These are phyloP conservation scores for Cyphellophora attinorum DNA, from an alignment of 2,329 filamentous ascomycete species.

Conservation along the genomic window DNA sequence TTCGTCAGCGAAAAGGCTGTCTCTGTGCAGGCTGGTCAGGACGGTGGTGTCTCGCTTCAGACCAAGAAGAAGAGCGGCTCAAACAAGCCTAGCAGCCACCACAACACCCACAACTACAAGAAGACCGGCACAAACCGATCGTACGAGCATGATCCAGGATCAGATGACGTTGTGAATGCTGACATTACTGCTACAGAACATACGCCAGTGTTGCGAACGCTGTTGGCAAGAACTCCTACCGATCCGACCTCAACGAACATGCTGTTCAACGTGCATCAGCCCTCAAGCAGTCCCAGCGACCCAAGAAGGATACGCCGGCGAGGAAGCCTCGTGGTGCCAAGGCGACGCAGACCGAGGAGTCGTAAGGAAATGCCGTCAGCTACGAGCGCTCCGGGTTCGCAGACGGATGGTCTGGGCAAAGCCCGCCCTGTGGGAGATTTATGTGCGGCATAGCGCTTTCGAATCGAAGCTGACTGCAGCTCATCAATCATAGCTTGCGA, in stretches of 20 bases:
- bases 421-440: no score
- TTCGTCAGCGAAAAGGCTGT: slow-evolving; percentile 93
- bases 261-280: slow-evolving; percentile 83
- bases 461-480: no score
- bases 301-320: slow-evolving; percentile 65
- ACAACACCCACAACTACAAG: slow-evolving; percentile 59
- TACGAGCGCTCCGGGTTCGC: no score
- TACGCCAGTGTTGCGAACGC: slow-evolving; percentile 80
- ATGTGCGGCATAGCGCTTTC: no score
- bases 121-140: slow-evolving; percentile 68
- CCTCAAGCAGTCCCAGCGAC: slow-evolving; percentile 68
- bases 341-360: slow-evolving; percentile 59
- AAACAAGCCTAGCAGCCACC: slow-evolving; percentile 63
- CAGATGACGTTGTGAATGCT: slow-evolving; percentile 15
- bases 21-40: slow-evolving; percentile 61
- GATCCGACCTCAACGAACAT: slow-evolving; percentile 62
- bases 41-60: slow-evolving; percentile 69
- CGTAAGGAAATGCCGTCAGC: no score
- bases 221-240: slow-evolving; percentile 79
- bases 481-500: no score
- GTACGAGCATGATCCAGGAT: slow-evolving; percentile 39
- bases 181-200: slow-evolving; percentile 46
- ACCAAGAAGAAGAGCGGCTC: slow-evolving; percentile 68
- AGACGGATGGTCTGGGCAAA: no score
- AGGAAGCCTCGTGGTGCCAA: slow-evolving; percentile 70